phyloP scores from a whole-genome alignment of 2,329 filamentous ascomycete genomes.

The Aspergillus sclerotialis region DNA sequence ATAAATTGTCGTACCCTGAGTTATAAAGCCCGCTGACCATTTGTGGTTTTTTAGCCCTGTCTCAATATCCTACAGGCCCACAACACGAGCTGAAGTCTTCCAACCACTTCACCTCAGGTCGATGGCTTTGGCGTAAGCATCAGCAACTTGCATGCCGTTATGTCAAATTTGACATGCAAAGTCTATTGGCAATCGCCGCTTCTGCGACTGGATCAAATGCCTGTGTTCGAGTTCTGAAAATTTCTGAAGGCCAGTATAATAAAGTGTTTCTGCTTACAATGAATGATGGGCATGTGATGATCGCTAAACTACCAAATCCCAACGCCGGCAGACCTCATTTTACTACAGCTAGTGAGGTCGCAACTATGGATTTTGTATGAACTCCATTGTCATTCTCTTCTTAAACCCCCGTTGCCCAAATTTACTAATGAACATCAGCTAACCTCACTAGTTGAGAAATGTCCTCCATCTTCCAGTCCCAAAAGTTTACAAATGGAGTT shows the following conservation, averaged over 20 bases:
- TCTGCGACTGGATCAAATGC: constrained; percentile 20
- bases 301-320: constrained; percentile 23
- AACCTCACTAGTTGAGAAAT: constrained; percentile 11
- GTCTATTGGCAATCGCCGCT: constrained; percentile 27
- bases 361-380: constrained; percentile 19
- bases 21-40: too few species aligned
- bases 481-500: constrained; percentile 2
- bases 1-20: background rate
- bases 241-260: constrained; percentile 22
- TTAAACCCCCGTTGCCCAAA: too few species aligned
- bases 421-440: constrained; percentile 3
- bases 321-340: constrained; percentile 20
- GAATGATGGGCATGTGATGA: constrained; percentile 16
- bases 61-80: constrained; percentile 7
- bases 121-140: constrained; percentile 30
- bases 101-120: constrained; percentile 19
- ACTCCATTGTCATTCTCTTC: constrained; percentile 1
- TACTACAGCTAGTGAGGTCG: constrained; percentile 24
- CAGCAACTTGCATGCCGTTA: constrained; percentile 24
- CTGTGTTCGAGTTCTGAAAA: constrained; percentile 26
- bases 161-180: constrained; percentile 25
- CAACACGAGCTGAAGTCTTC: constrained; percentile 12
- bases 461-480: constrained; percentile 22
- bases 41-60: background rate
- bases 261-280: constrained; percentile 25